Conservation (phyloP, 2,329 filamentous ascomycete species). For the Pseudogymnoascus sp. region DNA sequence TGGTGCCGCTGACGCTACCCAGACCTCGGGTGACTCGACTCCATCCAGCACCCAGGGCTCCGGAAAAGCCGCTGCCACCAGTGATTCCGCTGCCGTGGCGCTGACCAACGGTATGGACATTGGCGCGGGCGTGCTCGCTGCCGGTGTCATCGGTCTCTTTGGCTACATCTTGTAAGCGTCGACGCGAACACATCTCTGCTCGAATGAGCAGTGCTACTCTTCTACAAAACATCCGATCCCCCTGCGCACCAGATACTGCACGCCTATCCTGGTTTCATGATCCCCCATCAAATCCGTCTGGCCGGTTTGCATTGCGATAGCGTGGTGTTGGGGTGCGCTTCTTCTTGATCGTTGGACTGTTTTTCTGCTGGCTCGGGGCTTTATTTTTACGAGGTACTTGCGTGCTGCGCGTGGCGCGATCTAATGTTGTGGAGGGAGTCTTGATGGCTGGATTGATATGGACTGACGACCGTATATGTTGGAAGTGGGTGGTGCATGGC, state of each 20-base stretch:
- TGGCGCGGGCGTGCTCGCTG: constrained; percentile 36
- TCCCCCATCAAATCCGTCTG: neutral
- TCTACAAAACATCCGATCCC: neutral
- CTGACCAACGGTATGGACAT: constrained; percentile 37
- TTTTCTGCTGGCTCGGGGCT: constrained; percentile 5
- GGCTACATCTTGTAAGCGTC: constrained; percentile 47
- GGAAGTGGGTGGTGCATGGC: neutral
- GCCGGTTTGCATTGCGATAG: neutral
- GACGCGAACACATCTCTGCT: neutral
- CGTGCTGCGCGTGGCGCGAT: neutral
- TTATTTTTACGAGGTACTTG: constrained; percentile 2
- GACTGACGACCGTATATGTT: neutral
- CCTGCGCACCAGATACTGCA: neutral
- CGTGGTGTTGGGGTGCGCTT: neutral
- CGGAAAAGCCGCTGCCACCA: constrained; percentile 24
- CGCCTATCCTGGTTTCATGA: neutral
- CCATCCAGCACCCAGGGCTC: constrained; percentile 16
- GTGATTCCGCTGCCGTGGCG: constrained; percentile 30
- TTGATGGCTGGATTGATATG: constrained; percentile 1
- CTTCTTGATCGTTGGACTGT: neutral
- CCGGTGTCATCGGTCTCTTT: constrained; percentile 46
- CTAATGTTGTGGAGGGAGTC: neutral
- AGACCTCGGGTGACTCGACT: constrained; percentile 34
- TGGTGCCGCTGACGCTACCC: constrained; percentile 21
- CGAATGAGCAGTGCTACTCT: neutral